Conservation (phyloP, 2,329 filamentous ascomycete species). For the Ilyonectria destructans region DNA sequence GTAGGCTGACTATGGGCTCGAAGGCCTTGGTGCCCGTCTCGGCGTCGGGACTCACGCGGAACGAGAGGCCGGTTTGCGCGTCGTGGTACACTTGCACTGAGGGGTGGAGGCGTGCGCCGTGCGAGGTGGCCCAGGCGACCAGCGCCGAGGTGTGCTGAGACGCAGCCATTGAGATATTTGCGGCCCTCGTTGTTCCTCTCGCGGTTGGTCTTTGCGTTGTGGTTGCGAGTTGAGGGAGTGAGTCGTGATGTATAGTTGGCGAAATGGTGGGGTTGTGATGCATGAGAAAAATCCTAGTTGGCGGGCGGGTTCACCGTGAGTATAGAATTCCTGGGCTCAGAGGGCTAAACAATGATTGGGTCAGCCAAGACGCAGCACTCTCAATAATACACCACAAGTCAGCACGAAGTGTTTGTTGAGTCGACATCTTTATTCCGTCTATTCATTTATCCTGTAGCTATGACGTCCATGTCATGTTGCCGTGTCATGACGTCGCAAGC, state of each 20-base stretch:
- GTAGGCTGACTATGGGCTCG: conserved; percentile 67
- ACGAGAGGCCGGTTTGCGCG: conserved; percentile 67
- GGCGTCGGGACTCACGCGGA: conserved; percentile 63
- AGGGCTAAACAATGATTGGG: background rate
- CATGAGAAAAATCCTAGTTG: background rate
- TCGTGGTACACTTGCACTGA: conserved; percentile 69
- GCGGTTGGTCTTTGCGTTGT: background rate
- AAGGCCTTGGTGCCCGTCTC: conserved; percentile 50
- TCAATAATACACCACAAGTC: no score
- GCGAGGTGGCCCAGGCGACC: conserved; percentile 63
- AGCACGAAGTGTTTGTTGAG: no score
- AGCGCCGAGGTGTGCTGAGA: conserved; percentile 54
- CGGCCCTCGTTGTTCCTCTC: background rate
- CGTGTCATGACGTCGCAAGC: no score
- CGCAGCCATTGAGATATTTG: conserved; percentile 28
- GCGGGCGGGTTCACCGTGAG: background rate
- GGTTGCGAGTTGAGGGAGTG: background rate
- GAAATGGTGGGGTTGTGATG: background rate
- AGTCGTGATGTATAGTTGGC: background rate
- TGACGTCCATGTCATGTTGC: no score
- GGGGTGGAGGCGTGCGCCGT: conserved; percentile 66
- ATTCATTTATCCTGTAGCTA: no score
- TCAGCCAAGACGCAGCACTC: no score
- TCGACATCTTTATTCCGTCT: no score
- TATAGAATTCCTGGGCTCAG: background rate